phyloP scores from a whole-genome alignment of 2,329 filamentous ascomycete genomes.

The Talaromyces sp. region DNA sequence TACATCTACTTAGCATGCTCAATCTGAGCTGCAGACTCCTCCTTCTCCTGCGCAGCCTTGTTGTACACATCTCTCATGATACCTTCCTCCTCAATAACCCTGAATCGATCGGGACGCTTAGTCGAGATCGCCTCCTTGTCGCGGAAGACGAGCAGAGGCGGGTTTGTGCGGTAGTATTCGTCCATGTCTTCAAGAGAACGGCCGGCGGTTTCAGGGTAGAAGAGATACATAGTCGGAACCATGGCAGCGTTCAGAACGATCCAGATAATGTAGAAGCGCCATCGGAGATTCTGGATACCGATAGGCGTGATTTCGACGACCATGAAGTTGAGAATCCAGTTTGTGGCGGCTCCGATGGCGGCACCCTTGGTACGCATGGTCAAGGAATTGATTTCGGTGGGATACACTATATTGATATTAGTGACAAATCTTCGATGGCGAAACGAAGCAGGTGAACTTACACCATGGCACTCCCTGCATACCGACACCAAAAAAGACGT shows the following conservation, averaged over 20 bases:
- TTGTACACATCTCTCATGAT: constrained; percentile 1
- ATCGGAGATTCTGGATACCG: constrained; percentile 25
- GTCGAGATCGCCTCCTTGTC: constrained; percentile 47
- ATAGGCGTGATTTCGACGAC: constrained; percentile 22
- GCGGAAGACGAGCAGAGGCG: constrained; percentile 43
- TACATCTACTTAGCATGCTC: neutral
- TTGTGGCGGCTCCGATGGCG: constrained; percentile 20
- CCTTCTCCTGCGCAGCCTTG: neutral
- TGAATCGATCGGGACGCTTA: constrained; percentile 46
- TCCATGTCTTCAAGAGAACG: constrained; percentile 30
- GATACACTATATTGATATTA: constrained; percentile 19
- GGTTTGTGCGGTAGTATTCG: constrained; percentile 33
- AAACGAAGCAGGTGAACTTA: neutral
- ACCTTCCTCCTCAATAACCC: constrained; percentile 1
- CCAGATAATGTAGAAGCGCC: constrained; percentile 24
- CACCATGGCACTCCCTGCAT: constrained; percentile 39
- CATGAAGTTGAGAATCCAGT: constrained; percentile 24
- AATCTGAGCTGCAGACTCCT: neutral
- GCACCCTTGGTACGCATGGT: constrained; percentile 21
- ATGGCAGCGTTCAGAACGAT: constrained; percentile 24
- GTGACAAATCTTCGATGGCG: neutral
- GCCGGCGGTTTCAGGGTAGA: constrained; percentile 22
- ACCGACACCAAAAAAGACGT: constrained; percentile 49
- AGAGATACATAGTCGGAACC: constrained; percentile 25
- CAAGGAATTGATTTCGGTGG: constrained; percentile 24